Base-by-base conservation (phyloP, 2,329 filamentous ascomycete species). In the Fusarium sp. region DNA sequence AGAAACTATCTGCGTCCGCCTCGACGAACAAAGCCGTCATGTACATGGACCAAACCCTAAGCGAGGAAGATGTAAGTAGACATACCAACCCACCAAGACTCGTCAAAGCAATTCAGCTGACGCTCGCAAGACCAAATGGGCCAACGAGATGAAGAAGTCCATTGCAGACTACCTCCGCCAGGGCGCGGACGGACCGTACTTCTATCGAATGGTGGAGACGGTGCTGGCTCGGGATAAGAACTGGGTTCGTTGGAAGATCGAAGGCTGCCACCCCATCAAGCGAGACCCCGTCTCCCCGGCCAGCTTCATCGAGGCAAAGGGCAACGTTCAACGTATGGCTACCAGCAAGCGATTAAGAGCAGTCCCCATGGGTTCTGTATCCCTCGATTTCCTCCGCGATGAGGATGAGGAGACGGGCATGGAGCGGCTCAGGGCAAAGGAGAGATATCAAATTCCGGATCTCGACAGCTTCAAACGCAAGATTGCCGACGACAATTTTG, bases 201-300 rank as follows among this genome's bases (percentile, higher is more conserved):
- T 98, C 80, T 92, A 94, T 81, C 92, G 96, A 40, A 97, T 98
- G 89, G 94, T 99, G 34, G 95, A 98, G 79, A 98, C 95, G 12
- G 95, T 99, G 34, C 88, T 99, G 31, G 94, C 94, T 27, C 89
- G 96, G 68, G 96, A 99, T 80, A 98, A 98, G 84, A 98, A 98
- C 78, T 99, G 97, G 97, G 94, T 97, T 46, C 92, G 94, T 68
- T 99, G 96, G 96, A 99, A 99, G 82, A 91, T 95, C 65, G 94
- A 98, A 78, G 94, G 91, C 72, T 99, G 96, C 78, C 94, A 94
- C 27, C 89, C 92, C 7, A 98, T 99, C 76, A 91, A 95, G 76
- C 88, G 89, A 64, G 89, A 92, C 23, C 84, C 93, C 11, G 87
- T 98, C 31, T 87, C 91, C 3, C 86, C 91, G 1, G 82, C 88